phyloP scores from a whole-genome alignment of 2,329 filamentous ascomycete species.

The Exophiala sp. region DNA sequence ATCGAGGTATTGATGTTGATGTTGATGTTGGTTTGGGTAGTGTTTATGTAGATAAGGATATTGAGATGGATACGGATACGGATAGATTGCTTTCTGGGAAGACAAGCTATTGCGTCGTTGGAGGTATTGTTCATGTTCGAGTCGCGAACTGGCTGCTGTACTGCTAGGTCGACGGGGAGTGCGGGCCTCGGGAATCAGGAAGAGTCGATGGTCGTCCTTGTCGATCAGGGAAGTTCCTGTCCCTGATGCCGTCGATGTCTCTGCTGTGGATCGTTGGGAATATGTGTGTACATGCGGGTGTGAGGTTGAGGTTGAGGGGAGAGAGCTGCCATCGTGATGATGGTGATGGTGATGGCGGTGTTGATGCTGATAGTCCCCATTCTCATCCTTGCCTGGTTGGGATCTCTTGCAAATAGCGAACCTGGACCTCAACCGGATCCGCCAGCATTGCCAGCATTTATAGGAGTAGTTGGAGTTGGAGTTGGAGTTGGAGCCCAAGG shows the following conservation, averaged over 20 bases:
- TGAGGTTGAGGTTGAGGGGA: too few relatives aligned
- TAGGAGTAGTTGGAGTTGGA: slow-evolving; percentile 1
- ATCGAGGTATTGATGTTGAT: background rate
- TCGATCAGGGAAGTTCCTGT: slow-evolving; percentile 8
- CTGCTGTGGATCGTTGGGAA: too few relatives aligned
- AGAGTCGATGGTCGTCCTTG: slow-evolving; percentile 10
- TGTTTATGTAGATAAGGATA: too few relatives aligned
- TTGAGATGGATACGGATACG: background rate
- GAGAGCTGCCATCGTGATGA: slow-evolving; percentile 1
- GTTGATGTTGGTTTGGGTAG: background rate
- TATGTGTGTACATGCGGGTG: too few relatives aligned
- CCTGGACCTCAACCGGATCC: background rate
- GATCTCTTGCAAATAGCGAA: background rate
- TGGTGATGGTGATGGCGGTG: background rate
- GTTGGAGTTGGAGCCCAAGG: background rate
- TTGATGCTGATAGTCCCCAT: background rate
- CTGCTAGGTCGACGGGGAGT: background rate
- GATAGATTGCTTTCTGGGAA: slow-evolving; percentile 21
- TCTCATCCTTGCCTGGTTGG: background rate
- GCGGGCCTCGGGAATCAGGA: slow-evolving; percentile 11
- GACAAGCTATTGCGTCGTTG: slow-evolving; percentile 22
- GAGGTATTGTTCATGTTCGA: slow-evolving; percentile 22
- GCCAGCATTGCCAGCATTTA: background rate
- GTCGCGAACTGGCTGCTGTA: background rate
- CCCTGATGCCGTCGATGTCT: too few relatives aligned